These are phyloP conservation scores for Penicillium janthinellum DNA, from an alignment of 2,329 filamentous ascomycete species.

Conservation along the genomic window DNA sequence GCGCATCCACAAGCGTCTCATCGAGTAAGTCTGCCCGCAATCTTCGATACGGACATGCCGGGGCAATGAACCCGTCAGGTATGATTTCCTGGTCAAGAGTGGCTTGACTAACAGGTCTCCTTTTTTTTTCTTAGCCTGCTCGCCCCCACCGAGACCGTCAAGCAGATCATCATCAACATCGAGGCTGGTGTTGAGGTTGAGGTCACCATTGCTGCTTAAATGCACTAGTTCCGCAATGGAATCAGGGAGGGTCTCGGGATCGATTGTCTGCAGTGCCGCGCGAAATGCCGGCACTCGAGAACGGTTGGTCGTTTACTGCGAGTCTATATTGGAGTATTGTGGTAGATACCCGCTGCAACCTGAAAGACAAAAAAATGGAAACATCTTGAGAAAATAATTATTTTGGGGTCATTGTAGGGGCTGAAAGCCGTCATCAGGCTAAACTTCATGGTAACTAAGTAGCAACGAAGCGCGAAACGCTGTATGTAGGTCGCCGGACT, in stretches of 20 bases:
- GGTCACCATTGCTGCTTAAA: slow-evolving; percentile 56
- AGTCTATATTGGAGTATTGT: slow-evolving; percentile 17
- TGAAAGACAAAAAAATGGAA: slow-evolving; percentile 36
- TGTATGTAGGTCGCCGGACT: neutral
- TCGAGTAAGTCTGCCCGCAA: slow-evolving; percentile 65
- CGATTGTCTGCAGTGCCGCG: slow-evolving; percentile 21
- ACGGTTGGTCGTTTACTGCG: slow-evolving; percentile 20
- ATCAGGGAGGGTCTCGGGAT: slow-evolving; percentile 29
- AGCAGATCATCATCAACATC: slow-evolving; percentile 58
- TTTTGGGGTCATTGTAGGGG: neutral
- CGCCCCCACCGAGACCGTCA: slow-evolving; percentile 82
- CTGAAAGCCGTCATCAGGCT: neutral
- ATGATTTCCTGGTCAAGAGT: neutral
- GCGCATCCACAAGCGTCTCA: slow-evolving; percentile 98
- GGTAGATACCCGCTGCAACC: slow-evolving; percentile 36
- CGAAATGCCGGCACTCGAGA: slow-evolving; percentile 19
- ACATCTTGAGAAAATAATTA: slow-evolving; percentile 30
- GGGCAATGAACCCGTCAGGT: neutral
- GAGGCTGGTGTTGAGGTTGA: slow-evolving; percentile 57
- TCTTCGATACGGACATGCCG: neutral
- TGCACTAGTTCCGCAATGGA: slow-evolving; percentile 25
- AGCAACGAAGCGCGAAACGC: neutral
- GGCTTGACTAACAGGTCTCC: slow-evolving; percentile 14
- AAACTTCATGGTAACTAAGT: neutral
- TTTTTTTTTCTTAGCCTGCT: slow-evolving; percentile 65